Evolutionary conservation across 768 basidiomycete species (phyloP), one percentile per base, ranked within the genome.

Genomic region (Pulveroboletus ravenelii): DNA sequence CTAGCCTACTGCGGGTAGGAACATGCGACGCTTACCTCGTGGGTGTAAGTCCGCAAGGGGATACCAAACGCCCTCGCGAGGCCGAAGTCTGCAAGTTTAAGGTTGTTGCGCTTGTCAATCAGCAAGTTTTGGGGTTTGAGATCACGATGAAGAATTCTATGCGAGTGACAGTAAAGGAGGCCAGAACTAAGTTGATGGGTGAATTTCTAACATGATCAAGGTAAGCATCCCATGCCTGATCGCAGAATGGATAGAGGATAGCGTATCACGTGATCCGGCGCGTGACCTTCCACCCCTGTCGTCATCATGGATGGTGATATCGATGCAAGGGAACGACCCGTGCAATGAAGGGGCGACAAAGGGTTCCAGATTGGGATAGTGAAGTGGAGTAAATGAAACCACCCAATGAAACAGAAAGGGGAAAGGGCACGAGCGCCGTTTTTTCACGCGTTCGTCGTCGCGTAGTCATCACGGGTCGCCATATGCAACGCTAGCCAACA

Each of bases 21-120:
- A 47, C 48, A 51, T 23, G 44, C n/a, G 47, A 52, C 32, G 54
- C 76, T 53, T 53, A 92, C 95, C 79, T 99, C 96, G 65, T 98
- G 96, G 14, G 95, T 99, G 68, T 98, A 99, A n/a, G 95, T 96
- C 60, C 96, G 78, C 77, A 99, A 85, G 37, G 96, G 96, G 60
- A 99, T 97, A 51, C 96, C 96, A 66, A 99, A 99, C 10, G 95
- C 95, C 53, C 95, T 78, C 2, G 95, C 94, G 39, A 98, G 78
- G 37, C 95, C 95, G 62, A 98, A 97, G 72, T 97, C 95, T 13
- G 92, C 94, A 23, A 98, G 80, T 71, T 98, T 98, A 48, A 98
- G 79, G 65, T 96, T 95, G 56, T 90, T 84, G 46, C 82, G 72
- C 56, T 82, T 85, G 74, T 93, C 86, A 66, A 98, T 96, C 52